Conservation (phyloP, 352 stramenopile species). For the Globisporangium middletonii region DNA sequence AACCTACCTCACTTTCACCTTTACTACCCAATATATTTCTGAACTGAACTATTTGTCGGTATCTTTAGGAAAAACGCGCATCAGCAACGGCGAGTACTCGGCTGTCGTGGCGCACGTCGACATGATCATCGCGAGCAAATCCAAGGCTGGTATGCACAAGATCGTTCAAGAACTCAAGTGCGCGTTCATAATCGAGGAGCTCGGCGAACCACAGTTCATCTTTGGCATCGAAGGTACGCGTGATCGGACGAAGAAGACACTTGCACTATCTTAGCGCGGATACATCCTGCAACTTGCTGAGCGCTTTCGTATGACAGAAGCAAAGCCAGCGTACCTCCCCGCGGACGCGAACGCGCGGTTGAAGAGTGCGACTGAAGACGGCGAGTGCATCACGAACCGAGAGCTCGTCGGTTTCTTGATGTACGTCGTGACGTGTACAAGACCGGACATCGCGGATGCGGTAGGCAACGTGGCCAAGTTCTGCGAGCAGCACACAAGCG, state of each 20-base stretch:
- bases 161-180: neutral
- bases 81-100: neutral
- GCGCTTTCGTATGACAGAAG: neutral
- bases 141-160: neutral
- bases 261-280: neutral
- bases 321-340: neutral
- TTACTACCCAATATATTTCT: no score
- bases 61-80: neutral
- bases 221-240: neutral
- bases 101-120: neutral
- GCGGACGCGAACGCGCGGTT: neutral
- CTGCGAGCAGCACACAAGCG: neutral
- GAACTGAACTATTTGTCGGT: no score
- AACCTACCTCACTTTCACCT: no score
- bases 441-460: neutral
- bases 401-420: neutral
- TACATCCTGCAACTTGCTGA: neutral
- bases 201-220: neutral
- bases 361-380: neutral
- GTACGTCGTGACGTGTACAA: constrained; percentile 2
- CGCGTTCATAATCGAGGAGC: neutral
- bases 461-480: neutral
- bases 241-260: no score
- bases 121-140: neutral
- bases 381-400: neutral